Base-by-base conservation (phyloP, 2,329 filamentous ascomycete genomes). In the Chaetomiaceae sp. region DNA sequence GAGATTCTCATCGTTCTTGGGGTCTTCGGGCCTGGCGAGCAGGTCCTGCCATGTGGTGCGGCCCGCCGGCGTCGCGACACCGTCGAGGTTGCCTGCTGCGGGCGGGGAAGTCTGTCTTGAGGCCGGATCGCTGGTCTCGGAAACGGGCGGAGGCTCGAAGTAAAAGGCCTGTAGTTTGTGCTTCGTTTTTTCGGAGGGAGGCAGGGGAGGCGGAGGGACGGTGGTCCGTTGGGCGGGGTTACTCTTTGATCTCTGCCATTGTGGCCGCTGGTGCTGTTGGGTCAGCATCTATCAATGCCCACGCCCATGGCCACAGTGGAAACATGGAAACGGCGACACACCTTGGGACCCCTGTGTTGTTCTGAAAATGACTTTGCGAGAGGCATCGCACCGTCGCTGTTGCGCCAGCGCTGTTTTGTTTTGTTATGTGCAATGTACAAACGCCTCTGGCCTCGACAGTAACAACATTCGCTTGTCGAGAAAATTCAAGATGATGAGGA, bases 1-100 rank as follows among this genome's bases (percentile, higher is more conserved):
- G 15, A 75, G 71, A 25, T 72, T 66, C 14, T 79, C 75, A 33
- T 69, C 66, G 17, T 67, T 64, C 31, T 52, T 55, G 12, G 58
- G 53, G 5, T 53, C 52, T 23, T 72, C 69, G 22, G 66, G 65
- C 49, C 72, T 71, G 54, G 76, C 78, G 59, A 82, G 73, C 37
- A 86, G 70, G 59, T 85, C 82, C 51, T 78, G 76, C 75, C 83
- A 81, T 42, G 77, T 75, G 49, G 84, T 65, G 49, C 76, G 75
- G 47, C 72, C 76, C 14, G 74, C 72, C 1, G 81, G 80, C 1
- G 81, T 83, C 19, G 65, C 68, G 3, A 73, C 64, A 54, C 65
- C 62, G 47, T 66, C 63, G 43, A 54, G 50, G 27, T 59, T 62
- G 5, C 60, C 53, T 3, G 60, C 54, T 6, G 51, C 50, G 57